phyloP scores from a whole-genome alignment of 257 asterid species.

The Henckelia pumila region DNA sequence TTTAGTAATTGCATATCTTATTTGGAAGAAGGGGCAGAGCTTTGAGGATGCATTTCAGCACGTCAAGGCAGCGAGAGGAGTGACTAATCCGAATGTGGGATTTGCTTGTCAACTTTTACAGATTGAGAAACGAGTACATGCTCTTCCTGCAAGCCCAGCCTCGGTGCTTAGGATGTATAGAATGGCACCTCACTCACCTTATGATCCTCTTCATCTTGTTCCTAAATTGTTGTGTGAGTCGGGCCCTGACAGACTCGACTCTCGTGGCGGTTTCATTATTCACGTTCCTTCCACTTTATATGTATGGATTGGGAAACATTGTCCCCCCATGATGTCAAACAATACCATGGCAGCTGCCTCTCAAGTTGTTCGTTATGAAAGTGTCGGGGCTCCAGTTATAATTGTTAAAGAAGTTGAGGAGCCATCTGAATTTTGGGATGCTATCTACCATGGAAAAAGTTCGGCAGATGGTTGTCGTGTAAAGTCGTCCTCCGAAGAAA shows the following conservation, averaged over 20 bases:
- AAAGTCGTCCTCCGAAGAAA: slow-evolving; percentile 29
- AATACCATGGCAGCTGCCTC: neutral
- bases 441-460: slow-evolving; percentile 35
- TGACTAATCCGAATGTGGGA: slow-evolving; percentile 88
- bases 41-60: slow-evolving; percentile 85
- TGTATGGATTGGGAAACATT: neutral
- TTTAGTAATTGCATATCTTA: slow-evolving; percentile 84
- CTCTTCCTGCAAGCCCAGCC: slow-evolving; percentile 77
- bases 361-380: neutral
- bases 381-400: neutral
- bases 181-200: slow-evolving; percentile 89
- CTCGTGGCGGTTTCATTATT: neutral
- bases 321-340: neutral
- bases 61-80: slow-evolving; percentile 85
- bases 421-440: neutral
- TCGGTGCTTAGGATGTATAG: slow-evolving; percentile 71
- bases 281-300: neutral
- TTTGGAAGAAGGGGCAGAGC: slow-evolving; percentile 82
- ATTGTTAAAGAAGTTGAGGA: neutral
- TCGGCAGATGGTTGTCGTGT: slow-evolving; percentile 13
- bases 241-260: neutral
- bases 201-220: slow-evolving; percentile 75
- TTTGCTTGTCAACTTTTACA: slow-evolving; percentile 74
- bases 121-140: slow-evolving; percentile 68
- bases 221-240: neutral